These are phyloP conservation scores for Erythrobasidium hasegawianum DNA, from an alignment of 1,284 basidiomycete species.

Conservation along the genomic window DNA sequence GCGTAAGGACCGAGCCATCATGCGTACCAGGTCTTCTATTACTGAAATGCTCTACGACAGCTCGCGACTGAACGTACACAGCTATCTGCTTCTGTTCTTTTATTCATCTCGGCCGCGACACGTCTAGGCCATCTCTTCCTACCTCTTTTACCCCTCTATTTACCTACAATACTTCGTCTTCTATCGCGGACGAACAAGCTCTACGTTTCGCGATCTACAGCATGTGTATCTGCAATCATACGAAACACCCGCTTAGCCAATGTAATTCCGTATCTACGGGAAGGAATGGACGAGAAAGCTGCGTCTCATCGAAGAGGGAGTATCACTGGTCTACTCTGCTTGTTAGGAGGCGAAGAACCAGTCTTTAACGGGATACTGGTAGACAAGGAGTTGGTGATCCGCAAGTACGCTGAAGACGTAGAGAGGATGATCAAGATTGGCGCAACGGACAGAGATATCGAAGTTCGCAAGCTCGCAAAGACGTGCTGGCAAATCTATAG, in stretches of 20 bases:
- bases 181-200: slow-evolving; percentile 78
- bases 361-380: slow-evolving; percentile 35
- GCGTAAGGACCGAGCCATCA: slow-evolving; percentile 51
- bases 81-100: slow-evolving; percentile 67
- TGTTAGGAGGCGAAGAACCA: slow-evolving; percentile 39
- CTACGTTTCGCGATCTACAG: slow-evolving; percentile 62
- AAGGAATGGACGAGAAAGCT: slow-evolving; percentile 65
- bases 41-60: slow-evolving; percentile 34
- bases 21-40: neutral
- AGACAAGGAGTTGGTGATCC: slow-evolving; percentile 61
- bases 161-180: slow-evolving; percentile 65
- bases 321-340: slow-evolving; percentile 57
- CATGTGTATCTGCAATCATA: slow-evolving; percentile 61
- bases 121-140: slow-evolving; percentile 64
- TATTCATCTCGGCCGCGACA: slow-evolving; percentile 60
- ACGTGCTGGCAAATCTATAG: slow-evolving; percentile 72
- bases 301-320: slow-evolving; percentile 61
- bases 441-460: slow-evolving; percentile 69
- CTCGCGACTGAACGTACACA: slow-evolving; percentile 69
- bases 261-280: slow-evolving; percentile 62
- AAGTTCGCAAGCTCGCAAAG: slow-evolving; percentile 65
- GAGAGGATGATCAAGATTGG: slow-evolving; percentile 66
- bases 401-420: slow-evolving; percentile 58
- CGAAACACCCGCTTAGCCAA: slow-evolving; percentile 66
- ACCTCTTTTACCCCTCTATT: slow-evolving; percentile 62